phyloP scores from a whole-genome alignment of 176 grass and related monocot genomes.

The Carex littledalei region DNA sequence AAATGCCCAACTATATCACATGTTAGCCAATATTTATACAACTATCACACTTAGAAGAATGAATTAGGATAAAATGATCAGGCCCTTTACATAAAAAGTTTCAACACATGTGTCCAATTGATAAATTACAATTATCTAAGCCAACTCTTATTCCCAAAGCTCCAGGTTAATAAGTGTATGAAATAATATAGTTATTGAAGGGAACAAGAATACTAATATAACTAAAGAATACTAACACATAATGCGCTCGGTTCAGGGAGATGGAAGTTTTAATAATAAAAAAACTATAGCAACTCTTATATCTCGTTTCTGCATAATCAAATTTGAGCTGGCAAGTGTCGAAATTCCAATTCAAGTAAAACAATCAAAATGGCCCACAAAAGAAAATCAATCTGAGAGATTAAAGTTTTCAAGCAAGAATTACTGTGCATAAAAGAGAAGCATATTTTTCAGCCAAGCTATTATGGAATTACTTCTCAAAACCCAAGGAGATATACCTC shows the following conservation, averaged over 20 bases:
- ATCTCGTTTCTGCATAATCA: background rate
- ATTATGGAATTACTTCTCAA: constrained; percentile 35
- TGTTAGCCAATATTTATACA: constrained; percentile 35
- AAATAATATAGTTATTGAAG: background rate
- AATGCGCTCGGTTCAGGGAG: background rate
- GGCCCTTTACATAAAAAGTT: background rate
- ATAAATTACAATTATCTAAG: background rate
- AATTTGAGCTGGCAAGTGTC: background rate
- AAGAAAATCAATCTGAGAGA: constrained; percentile 38
- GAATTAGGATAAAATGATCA: background rate
- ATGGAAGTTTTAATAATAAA: background rate
- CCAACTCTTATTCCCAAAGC: background rate
- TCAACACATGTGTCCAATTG: background rate
- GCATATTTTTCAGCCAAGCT: constrained; percentile 20
- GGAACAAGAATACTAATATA: background rate
- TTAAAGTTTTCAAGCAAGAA: constrained; percentile 34
- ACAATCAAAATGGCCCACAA: constrained; percentile 4
- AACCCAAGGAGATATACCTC: constrained; percentile 25
- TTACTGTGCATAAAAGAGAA: background rate
- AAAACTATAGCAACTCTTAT: background rate
- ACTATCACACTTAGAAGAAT: constrained; percentile 20
- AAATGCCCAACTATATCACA: constrained; percentile 34
- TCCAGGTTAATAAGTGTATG: background rate
- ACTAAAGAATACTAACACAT: background rate
- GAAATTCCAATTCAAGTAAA: constrained; percentile 4